Percentiles rank a stretch among this genome's conserved stretches.
Conservation (phyloP, 805 yeast genomes). For the Myxozyma mucilagina region DNA sequence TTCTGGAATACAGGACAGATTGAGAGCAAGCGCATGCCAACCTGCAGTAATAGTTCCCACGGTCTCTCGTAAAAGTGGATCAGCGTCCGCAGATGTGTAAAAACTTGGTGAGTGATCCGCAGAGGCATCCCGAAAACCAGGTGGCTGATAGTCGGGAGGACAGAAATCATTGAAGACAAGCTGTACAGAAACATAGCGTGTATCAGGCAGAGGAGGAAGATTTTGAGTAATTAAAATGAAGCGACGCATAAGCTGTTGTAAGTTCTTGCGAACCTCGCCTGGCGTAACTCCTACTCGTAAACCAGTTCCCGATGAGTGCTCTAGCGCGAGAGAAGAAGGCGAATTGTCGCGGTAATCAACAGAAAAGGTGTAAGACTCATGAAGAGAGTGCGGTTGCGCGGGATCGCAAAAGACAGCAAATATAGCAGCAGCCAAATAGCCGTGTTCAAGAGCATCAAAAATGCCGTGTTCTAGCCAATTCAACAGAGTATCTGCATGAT, state of each 20-base stretch:
- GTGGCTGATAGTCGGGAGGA: slow-evolving; percentile 53
- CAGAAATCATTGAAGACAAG: slow-evolving; percentile 51
- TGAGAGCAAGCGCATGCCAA: slow-evolving; percentile 31
- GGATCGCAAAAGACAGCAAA: slow-evolving; percentile 51
- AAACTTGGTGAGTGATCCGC: slow-evolving; percentile 20
- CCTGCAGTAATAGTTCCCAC: slow-evolving; percentile 25
- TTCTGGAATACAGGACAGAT: slow-evolving; percentile 14
- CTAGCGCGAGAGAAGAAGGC: slow-evolving; percentile 20
- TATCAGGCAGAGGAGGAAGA: slow-evolving; percentile 51
- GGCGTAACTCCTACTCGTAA: slow-evolving; percentile 19
- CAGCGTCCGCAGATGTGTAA: slow-evolving; percentile 5
- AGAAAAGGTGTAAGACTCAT: slow-evolving; percentile 55
- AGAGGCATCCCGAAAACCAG: slow-evolving; percentile 48
- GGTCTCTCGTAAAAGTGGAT: slow-evolving; percentile 7
- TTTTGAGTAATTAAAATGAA: slow-evolving; percentile 57
- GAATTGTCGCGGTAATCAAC: slow-evolving; percentile 45
- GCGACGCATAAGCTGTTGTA: slow-evolving; percentile 53
- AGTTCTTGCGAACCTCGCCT: slow-evolving; percentile 46
- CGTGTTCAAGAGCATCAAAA: slow-evolving; percentile 46
- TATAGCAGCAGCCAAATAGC: slow-evolving; percentile 49
- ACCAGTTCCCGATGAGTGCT: slow-evolving; percentile 36
- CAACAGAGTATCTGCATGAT: slow-evolving; percentile 51
- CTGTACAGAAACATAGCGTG: slow-evolving; percentile 51
- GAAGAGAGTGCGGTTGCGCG: slow-evolving; percentile 45
- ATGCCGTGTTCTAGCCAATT: slow-evolving; percentile 58